phyloP scores from a whole-genome alignment of 331 rosid species.

The Telfairia occidentalis region DNA sequence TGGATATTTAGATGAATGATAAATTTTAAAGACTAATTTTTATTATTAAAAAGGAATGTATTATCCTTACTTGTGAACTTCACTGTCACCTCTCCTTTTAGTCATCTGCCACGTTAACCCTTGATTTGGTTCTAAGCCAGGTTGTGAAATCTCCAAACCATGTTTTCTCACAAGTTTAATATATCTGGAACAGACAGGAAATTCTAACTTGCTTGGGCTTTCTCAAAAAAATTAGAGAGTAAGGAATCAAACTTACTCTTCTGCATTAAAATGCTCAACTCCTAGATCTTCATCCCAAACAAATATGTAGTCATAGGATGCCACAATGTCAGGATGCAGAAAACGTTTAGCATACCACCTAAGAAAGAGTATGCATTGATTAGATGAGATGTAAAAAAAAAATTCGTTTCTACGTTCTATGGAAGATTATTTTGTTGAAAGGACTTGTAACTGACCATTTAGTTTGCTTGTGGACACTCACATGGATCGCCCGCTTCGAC shows the following conservation, averaged over 20 bases:
- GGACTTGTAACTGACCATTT: slow-evolving; percentile 57
- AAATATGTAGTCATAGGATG: slow-evolving; percentile 71
- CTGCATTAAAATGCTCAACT: slow-evolving; percentile 69
- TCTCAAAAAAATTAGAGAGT: neutral
- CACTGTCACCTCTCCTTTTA: slow-evolving; percentile 36
- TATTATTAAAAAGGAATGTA: neutral
- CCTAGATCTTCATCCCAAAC: slow-evolving; percentile 96
- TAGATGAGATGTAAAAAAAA: slow-evolving; percentile 5
- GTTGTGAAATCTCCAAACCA: slow-evolving; percentile 93
- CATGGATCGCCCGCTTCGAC: slow-evolving; percentile 79
- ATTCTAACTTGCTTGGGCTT: slow-evolving; percentile 13
- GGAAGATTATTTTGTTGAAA: slow-evolving; percentile 4
- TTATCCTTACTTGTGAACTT: slow-evolving; percentile 71
- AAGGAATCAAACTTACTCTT: slow-evolving; percentile 49
- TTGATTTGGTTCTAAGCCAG: slow-evolving; percentile 56
- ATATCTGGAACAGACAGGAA: slow-evolving; percentile 36
- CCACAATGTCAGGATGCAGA: slow-evolving; percentile 89
- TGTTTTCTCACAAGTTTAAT: slow-evolving; percentile 53
- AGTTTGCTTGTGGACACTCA: slow-evolving; percentile 67
- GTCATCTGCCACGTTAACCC: slow-evolving; percentile 85
- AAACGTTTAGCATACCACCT: slow-evolving; percentile 99
- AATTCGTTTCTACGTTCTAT: neutral
- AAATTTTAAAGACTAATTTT: neutral
- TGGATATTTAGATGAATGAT: neutral
- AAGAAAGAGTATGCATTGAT: slow-evolving; percentile 18